Percentiles rank a stretch among this genome's conserved stretches.
Conservation (phyloP, 2,329 filamentous ascomycete species). For the Curvularia verruculosa region DNA sequence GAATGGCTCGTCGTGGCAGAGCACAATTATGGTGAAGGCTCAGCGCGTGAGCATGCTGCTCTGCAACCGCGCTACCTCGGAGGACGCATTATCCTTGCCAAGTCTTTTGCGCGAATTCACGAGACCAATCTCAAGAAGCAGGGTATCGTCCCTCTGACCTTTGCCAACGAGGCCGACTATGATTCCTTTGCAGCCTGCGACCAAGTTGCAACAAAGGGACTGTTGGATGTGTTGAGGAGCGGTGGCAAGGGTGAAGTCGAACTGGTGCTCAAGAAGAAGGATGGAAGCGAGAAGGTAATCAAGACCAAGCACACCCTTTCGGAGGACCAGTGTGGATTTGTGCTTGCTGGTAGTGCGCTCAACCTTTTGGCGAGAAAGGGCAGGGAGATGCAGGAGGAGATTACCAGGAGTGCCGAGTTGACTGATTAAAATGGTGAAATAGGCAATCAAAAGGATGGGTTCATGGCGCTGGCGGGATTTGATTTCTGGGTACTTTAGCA, state of each 20-base stretch:
- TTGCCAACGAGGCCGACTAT: constrained; percentile 87
- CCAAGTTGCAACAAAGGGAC: constrained; percentile 77
- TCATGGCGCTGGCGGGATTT: neutral
- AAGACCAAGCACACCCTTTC: constrained; percentile 87
- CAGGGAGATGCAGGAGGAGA: constrained; percentile 43
- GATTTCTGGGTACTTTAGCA: neutral
- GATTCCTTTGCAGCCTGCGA: constrained; percentile 83
- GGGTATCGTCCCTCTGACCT: constrained; percentile 92
- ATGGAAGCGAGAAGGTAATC: constrained; percentile 70
- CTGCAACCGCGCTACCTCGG: constrained; percentile 91
- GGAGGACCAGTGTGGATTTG: constrained; percentile 88
- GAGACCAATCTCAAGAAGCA: constrained; percentile 98
- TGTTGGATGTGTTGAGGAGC: constrained; percentile 79
- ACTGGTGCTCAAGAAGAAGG: constrained; percentile 59
- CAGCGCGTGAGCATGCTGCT: constrained; percentile 86
- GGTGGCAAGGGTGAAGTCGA: constrained; percentile 79
- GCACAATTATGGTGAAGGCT: constrained; percentile 95
- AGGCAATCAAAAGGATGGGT: neutral
- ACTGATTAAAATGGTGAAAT: constrained; percentile 35
- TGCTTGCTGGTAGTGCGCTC: constrained; percentile 90
- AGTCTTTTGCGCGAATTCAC: constrained; percentile 90
- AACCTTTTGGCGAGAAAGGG: constrained; percentile 79
- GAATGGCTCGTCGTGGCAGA: constrained; percentile 96
- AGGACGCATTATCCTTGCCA: constrained; percentile 80
- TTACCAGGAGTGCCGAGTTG: constrained; percentile 48